phyloP scores from a whole-genome alignment of 2,329 filamentous ascomycete species.

The Alternaria sp. region DNA sequence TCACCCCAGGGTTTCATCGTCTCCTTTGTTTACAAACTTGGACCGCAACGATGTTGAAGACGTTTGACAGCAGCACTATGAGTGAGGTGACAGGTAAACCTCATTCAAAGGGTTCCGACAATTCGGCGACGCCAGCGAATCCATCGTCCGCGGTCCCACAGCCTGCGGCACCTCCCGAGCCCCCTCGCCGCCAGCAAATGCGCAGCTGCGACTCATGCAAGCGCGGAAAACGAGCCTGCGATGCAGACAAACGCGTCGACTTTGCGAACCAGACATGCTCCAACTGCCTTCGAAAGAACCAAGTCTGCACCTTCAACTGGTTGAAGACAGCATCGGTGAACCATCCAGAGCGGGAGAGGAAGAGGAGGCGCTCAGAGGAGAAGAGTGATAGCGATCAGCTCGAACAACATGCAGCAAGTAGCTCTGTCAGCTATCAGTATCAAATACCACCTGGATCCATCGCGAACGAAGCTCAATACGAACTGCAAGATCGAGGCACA shows the following conservation, averaged over 20 bases:
- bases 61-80: constrained; percentile 5
- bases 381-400: neutral
- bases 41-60: constrained; percentile 1
- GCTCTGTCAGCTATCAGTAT: constrained; percentile 2
- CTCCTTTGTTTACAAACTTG: neutral
- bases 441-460: neutral
- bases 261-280: constrained; percentile 40
- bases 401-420: neutral
- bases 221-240: constrained; percentile 53
- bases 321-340: constrained; percentile 31
- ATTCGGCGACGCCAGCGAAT: neutral
- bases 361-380: constrained; percentile 15
- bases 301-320: constrained; percentile 55
- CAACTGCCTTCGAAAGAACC: constrained; percentile 52
- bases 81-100: neutral
- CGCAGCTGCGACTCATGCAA: constrained; percentile 55
- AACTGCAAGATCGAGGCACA: neutral
- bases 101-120: neutral
- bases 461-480: neutral
- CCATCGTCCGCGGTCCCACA: neutral
- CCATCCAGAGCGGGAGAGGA: neutral
- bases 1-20: neutral
- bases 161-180: neutral
- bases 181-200: constrained; percentile 9
- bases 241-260: constrained; percentile 43